Base-by-base conservation (phyloP, 441 rosid genomes). In the Jatropha multifida region DNA sequence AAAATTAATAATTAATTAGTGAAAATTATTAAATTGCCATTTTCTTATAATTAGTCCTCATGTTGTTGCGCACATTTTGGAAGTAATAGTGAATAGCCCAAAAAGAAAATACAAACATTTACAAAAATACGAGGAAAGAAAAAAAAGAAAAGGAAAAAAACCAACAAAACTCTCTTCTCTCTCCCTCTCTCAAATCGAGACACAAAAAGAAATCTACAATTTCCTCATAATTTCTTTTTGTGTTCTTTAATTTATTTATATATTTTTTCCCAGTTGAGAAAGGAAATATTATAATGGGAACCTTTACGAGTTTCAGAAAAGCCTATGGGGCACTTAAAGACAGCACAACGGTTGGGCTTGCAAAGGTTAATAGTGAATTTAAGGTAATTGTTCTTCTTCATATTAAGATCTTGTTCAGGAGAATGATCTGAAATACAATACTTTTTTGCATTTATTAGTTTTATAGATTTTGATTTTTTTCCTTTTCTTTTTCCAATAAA, bases 311-410 rank as follows among this genome's bases (percentile, higher is more conserved):
- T 73, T 86, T 92, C 58, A 82, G 94, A 76, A 90, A 89, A 78
- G 97, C 93, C 49, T 92, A 90, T 74, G 97, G 92, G 12, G 97
- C 94, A 14, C 90, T 92, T 65, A 92, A 92, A 86, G 97, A 92
- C 71, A 80, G 92, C 69, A 92, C 94, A 67, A 92, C 48, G 82
- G 97, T 92, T 72, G 97, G 97, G 72, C 89, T 92, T 58, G 97
- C 97, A 18, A 92, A 92, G 80, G 92, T 92, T 79, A 90, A 92
- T 65, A 92, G 94, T 38, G 97, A 92, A 74, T 90, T 82, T 78
- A 92, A 90, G 97, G 97, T 89, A 48, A 27, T 37, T n/a, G 27
- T 38, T 20, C 42, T 27, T 10, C 0, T 51, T 17, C 44, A 65
- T 17, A 23, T 23, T 23, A 23, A 0, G 23, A 23, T 23, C 23